phyloP scores from a whole-genome alignment of 495 filamentous ascomycete species.

The Penicillium malachiteum region DNA sequence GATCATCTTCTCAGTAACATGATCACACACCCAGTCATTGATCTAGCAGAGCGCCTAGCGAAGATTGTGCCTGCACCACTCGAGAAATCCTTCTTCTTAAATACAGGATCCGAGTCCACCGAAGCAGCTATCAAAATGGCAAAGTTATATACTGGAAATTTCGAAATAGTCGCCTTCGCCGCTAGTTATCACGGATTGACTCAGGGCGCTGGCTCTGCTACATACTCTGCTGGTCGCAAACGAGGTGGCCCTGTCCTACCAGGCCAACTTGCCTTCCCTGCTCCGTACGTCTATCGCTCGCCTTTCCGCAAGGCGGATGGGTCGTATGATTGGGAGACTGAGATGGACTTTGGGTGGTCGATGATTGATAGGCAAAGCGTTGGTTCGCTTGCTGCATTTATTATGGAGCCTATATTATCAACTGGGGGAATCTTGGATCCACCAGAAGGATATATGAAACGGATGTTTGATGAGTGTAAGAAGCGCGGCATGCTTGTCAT shows the following conservation, averaged over 20 bases:
- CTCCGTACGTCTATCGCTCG: conserved; percentile 55
- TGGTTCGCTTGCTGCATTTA: conserved; percentile 55
- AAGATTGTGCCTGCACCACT: conserved; percentile 44
- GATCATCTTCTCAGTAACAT: conserved; percentile 57
- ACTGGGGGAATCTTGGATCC: conserved; percentile 51
- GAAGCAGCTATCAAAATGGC: conserved; percentile 58
- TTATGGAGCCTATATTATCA: conserved; percentile 55
- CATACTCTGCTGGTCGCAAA: conserved; percentile 48
- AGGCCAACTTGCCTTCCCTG: conserved; percentile 46
- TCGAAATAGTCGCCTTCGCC: conserved; percentile 53
- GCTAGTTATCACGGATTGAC: conserved; percentile 57
- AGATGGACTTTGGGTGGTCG: conserved; percentile 54
- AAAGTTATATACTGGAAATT: conserved; percentile 56
- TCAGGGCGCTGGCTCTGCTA: conserved; percentile 38
- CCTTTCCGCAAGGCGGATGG: conserved; percentile 49
- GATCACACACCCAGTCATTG: conserved; percentile 52
- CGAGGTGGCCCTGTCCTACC: conserved; percentile 36
- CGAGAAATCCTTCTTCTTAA: conserved; percentile 54
- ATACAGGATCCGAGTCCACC: conserved; percentile 54
- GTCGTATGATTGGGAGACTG: conserved; percentile 56
- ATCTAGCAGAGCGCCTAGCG: conserved; percentile 44
- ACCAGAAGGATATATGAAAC: conserved; percentile 40
- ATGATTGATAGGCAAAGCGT: conserved; percentile 52
- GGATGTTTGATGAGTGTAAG: conserved; percentile 43
- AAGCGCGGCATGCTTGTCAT: conserved; percentile 49